Conservation (phyloP, 441 rosid species). For the Syzygium malaccense region DNA sequence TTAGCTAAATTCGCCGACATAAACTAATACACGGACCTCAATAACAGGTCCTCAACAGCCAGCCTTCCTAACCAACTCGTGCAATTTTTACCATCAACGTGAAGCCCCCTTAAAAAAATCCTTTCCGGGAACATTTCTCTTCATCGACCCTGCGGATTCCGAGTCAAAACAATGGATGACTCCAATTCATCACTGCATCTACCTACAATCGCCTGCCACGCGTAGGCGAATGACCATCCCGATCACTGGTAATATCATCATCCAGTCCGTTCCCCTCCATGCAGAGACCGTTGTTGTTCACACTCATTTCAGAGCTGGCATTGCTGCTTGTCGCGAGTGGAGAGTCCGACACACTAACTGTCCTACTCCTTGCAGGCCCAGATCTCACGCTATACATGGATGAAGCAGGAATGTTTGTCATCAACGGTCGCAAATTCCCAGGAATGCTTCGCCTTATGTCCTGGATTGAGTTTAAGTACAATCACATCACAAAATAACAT, state of each 20-base stretch:
- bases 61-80: not conserved
- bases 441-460: constrained; percentile 91
- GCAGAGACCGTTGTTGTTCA: constrained; percentile 61
- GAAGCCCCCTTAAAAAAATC: not conserved
- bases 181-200: not conserved
- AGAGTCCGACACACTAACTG: constrained; percentile 70
- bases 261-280: constrained; percentile 54
- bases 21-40: not conserved
- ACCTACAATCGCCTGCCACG: constrained; percentile 47
- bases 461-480: constrained; percentile 20
- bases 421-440: constrained; percentile 77
- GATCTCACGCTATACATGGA: constrained; percentile 97
- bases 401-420: constrained; percentile 96
- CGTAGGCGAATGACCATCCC: constrained; percentile 62
- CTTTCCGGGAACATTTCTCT: not conserved
- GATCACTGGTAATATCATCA: constrained; percentile 57
- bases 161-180: not conserved
- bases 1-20: not conserved
- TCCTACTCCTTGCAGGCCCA: constrained; percentile 61
- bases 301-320: constrained; percentile 93
- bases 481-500: not conserved
- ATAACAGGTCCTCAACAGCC: not conserved
- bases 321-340: constrained; percentile 96
- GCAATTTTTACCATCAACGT: not conserved
- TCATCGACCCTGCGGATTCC: not conserved